Base-by-base conservation (phyloP, 1,284 basidiomycete species). In the Phlebopus sp. region DNA sequence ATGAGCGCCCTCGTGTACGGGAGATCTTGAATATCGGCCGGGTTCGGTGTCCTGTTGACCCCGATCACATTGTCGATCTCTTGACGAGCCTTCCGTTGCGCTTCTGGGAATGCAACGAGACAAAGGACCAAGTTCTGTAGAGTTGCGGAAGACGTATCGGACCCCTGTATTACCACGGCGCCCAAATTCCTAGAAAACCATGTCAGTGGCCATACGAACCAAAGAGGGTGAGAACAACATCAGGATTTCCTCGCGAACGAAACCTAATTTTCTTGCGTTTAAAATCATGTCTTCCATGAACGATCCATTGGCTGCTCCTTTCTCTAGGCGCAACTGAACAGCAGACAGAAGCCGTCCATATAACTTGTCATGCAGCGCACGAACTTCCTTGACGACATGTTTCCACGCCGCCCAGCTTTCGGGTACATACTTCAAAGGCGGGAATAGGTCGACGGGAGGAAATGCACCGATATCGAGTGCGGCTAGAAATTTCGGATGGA, bases 31-130 rank as follows among this genome's bases (percentile, higher is more conserved):
- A 53, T 48, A 46, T 67, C 65, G 3, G 36, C 41, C 23, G 62
- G 49, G 9, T 19, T 45, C 11, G 65, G 65, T 11, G 63, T 42
- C 30, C 64, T 55, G 17, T 60, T 57, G 3, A 21, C 15, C 3
- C 70, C 69, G 31, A 71, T 52, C 17, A 74, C 68, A 7, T 48
- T 32, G 49, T 73, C 69, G 15, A 74, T 56, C 51, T 73, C 69
- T 14, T 53, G 55, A 47, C 70, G 71, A 0, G 70, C 71, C 27
- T 59, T 63, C 13, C 49, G 44, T 40, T 69, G 67, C 9, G 59
- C 55, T 5, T 69, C 67, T 0, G 66, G 66, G 38, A 64, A 59
- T 14, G 38, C 21, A 13, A 40, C 38, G 7, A 40, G 38, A 40
- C 38, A 40, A 9, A 36, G 40, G 14, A 40, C 38, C 23, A 40